A percentile compares a stretch with the other conserved stretches of the same genome.
These are phyloP conservation scores for Rhodotorula sp. DNA, from an alignment of 1,284 basidiomycete species.

Conservation along the genomic window DNA sequence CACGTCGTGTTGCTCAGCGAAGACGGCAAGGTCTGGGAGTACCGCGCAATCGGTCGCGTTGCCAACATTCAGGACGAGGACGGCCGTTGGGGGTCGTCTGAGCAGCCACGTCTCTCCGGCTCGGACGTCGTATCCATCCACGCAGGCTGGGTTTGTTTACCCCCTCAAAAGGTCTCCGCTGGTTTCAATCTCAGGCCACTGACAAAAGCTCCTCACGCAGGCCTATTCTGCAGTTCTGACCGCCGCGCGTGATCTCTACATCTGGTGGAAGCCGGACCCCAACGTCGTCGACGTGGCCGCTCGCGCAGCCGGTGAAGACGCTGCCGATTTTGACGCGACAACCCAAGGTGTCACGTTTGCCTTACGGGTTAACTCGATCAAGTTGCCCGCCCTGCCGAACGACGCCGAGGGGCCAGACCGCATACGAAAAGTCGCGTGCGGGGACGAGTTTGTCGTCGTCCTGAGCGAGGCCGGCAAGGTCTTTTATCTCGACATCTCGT, in stretches of 20 bases:
- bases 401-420: slow-evolving; percentile 14
- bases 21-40: slow-evolving; percentile 26
- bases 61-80: slow-evolving; percentile 30
- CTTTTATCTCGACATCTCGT: slow-evolving; percentile 38
- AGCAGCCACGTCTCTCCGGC: neutral
- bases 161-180: neutral
- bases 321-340: neutral
- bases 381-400: slow-evolving; percentile 17
- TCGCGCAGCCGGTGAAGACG: slow-evolving; percentile 10
- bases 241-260: slow-evolving; percentile 10
- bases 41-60: slow-evolving; percentile 18
- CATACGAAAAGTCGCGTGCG: slow-evolving; percentile 38
- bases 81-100: slow-evolving; percentile 17
- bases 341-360: slow-evolving; percentile 26
- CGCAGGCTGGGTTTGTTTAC: slow-evolving; percentile 4
- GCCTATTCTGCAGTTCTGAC: slow-evolving; percentile 39
- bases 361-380: slow-evolving; percentile 25
- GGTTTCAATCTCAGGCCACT: neutral
- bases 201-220: slow-evolving; percentile 12
- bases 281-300: slow-evolving; percentile 1
- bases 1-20: slow-evolving; percentile 22
- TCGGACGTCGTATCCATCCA: neutral
- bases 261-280: slow-evolving; percentile 35
- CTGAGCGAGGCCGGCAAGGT: slow-evolving; percentile 28
- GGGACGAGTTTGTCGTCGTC: slow-evolving; percentile 40